These are phyloP conservation scores for Collybia nuda DNA, from an alignment of 768 basidiomycete species.

Conservation along the genomic window DNA sequence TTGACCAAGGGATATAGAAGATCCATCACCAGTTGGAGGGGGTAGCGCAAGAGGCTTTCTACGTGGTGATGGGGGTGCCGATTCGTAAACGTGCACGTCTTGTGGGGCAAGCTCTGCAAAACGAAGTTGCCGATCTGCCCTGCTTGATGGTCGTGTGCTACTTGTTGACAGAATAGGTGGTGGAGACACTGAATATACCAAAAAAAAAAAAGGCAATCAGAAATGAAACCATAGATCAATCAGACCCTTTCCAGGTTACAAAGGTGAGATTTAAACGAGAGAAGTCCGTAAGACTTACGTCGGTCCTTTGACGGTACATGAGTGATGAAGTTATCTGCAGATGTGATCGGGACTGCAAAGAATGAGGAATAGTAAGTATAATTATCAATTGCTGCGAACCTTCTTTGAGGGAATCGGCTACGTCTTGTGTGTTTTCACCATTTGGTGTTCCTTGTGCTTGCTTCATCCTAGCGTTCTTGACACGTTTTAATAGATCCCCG, in stretches of 20 bases:
- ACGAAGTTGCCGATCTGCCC: slow-evolving; percentile 57
- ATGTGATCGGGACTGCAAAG: slow-evolving; percentile 13
- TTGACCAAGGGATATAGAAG: slow-evolving; percentile 39
- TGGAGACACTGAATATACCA: slow-evolving; percentile 25
- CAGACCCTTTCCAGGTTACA: slow-evolving; percentile 1
- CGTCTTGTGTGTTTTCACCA: neutral
- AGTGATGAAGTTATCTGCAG: slow-evolving; percentile 8
- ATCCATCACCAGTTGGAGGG: slow-evolving; percentile 39
- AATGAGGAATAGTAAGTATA: neutral
- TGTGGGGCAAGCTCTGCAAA: slow-evolving; percentile 74
- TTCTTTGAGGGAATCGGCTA: slow-evolving; percentile 12
- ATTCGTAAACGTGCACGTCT: slow-evolving; percentile 85
- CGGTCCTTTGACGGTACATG: slow-evolving; percentile 4
- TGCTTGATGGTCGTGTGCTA: slow-evolving; percentile 61
- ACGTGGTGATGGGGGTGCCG: slow-evolving; percentile 75
- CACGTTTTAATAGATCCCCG: slow-evolving; percentile 57
- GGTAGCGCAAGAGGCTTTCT: slow-evolving; percentile 60
- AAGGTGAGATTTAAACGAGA: neutral
- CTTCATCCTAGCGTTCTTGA: slow-evolving; percentile 46
- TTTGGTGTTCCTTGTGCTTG: slow-evolving; percentile 8
- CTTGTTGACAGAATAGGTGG: slow-evolving; percentile 48
- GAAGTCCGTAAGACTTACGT: slow-evolving; percentile 7
- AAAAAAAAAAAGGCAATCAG: slow-evolving; percentile 5
- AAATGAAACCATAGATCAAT: neutral
- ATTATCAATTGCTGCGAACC: slow-evolving; percentile 1